phyloP scores from a whole-genome alignment of 2,329 filamentous ascomycete genomes.

The Aspergillus sojae region DNA sequence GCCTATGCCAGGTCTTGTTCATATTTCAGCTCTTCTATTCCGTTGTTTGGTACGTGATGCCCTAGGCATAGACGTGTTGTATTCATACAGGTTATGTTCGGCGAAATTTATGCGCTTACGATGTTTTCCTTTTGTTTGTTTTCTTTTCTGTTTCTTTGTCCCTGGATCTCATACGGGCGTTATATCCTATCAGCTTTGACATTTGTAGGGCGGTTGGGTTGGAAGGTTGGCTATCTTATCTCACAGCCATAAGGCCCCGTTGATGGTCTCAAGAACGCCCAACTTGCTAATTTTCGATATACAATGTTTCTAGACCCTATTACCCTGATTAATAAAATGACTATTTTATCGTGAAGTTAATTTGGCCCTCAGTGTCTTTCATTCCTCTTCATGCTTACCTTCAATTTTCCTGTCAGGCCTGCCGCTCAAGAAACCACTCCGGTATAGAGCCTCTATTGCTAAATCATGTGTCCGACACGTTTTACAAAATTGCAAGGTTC shows the following conservation, averaged over 20 bases:
- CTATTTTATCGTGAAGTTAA: background rate
- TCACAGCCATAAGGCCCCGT: background rate
- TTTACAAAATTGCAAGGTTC: background rate
- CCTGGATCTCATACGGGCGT: background rate
- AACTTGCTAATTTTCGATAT: background rate
- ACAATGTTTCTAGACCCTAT: background rate
- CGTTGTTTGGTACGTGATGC: background rate
- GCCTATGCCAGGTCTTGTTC: background rate
- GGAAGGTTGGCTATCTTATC: background rate
- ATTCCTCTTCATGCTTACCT: background rate
- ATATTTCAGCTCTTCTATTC: background rate
- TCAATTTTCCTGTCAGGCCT: background rate
- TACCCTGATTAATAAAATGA: background rate
- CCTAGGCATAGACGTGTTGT: background rate
- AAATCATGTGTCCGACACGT: background rate
- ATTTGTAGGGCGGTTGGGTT: background rate
- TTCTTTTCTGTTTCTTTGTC: background rate
- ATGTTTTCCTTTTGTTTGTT: background rate
- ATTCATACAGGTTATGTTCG: constrained; percentile 5
- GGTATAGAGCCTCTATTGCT: background rate
- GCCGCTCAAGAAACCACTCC: background rate
- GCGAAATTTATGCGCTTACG: background rate
- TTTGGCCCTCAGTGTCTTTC: background rate
- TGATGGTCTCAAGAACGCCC: background rate
- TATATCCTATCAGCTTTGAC: background rate